A percentile compares a stretch with the other conserved stretches of the same genome.
Conservation (phyloP, 306 rosid species). For the Cucurbita maxima region DNA sequence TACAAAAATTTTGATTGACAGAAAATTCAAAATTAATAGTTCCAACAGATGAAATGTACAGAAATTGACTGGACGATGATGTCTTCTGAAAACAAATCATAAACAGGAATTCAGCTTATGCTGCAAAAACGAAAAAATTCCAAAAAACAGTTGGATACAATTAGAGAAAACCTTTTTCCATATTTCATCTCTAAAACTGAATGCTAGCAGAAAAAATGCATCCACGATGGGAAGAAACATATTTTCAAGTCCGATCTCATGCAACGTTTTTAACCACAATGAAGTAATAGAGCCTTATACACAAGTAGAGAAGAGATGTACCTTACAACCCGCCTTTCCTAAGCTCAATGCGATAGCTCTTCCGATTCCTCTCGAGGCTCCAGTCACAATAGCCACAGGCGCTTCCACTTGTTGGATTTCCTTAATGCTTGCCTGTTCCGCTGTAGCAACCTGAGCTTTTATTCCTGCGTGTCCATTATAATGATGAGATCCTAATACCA, state of each 20-base stretch:
- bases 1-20: slow-evolving; percentile 14
- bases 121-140: neutral
- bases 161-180: neutral
- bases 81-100: neutral
- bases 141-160: neutral
- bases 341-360: slow-evolving; percentile 64
- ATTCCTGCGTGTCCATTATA: slow-evolving; percentile 26
- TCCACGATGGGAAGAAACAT: neutral
- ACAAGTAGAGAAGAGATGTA: slow-evolving; percentile 4
- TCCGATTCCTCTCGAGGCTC: slow-evolving; percentile 94
- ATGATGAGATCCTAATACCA: neutral
- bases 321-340: slow-evolving; percentile 96
- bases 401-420: slow-evolving; percentile 41
- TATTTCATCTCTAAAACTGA: neutral
- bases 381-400: slow-evolving; percentile 82
- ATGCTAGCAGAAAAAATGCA: neutral
- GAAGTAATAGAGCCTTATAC: neutral
- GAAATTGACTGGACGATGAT: neutral
- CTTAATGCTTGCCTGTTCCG: slow-evolving; percentile 40
- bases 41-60: neutral
- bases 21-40: neutral
- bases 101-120: neutral
- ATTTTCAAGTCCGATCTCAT: neutral
- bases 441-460: slow-evolving; percentile 69
- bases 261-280: neutral